A percentile compares a stretch with the other conserved stretches of the same genome.
phyloP scores from a whole-genome alignment of 2,329 filamentous ascomycete genomes.

The Lecanoromycetidae sp. region DNA sequence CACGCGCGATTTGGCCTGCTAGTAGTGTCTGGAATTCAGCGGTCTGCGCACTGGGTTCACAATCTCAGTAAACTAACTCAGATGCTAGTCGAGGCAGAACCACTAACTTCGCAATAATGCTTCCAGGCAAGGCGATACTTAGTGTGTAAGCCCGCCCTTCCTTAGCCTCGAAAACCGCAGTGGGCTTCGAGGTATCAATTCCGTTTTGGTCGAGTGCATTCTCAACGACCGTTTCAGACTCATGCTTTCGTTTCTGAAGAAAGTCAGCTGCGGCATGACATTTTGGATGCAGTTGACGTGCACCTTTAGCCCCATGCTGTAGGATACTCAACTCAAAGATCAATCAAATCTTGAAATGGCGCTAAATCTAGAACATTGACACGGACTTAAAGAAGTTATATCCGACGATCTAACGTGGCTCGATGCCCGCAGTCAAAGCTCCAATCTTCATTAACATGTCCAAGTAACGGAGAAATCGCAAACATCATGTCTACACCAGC shows the following conservation, averaged over 20 bases:
- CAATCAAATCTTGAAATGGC: too few relatives aligned
- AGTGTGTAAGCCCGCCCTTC: conserved; percentile 59
- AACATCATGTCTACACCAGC: conserved; percentile 24
- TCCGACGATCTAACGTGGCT: background rate
- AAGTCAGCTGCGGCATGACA: background rate
- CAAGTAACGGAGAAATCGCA: background rate
- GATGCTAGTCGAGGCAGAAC: background rate
- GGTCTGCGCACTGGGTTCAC: conserved; percentile 47
- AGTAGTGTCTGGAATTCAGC: conserved; percentile 64
- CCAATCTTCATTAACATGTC: background rate
- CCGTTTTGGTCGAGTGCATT: conserved; percentile 29
- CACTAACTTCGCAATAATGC: conserved; percentile 59
- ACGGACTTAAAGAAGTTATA: too few relatives aligned
- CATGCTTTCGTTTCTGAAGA: conserved; percentile 40
- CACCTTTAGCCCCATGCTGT: conserved; percentile 1
- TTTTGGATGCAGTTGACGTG: background rate
- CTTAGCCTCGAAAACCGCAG: conserved; percentile 54
- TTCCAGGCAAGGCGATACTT: conserved; percentile 66
- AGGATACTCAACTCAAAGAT: background rate
- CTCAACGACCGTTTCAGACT: conserved; percentile 27
- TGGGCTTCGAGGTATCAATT: conserved; percentile 53
- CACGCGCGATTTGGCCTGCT: conserved; percentile 65
- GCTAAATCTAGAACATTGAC: too few relatives aligned
- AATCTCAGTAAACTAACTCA: conserved; percentile 4
- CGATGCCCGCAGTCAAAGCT: background rate